Evolutionary conservation across 139 green algal genomes (phyloP).

Genomic region (Spirogloea muscicola): DNA sequence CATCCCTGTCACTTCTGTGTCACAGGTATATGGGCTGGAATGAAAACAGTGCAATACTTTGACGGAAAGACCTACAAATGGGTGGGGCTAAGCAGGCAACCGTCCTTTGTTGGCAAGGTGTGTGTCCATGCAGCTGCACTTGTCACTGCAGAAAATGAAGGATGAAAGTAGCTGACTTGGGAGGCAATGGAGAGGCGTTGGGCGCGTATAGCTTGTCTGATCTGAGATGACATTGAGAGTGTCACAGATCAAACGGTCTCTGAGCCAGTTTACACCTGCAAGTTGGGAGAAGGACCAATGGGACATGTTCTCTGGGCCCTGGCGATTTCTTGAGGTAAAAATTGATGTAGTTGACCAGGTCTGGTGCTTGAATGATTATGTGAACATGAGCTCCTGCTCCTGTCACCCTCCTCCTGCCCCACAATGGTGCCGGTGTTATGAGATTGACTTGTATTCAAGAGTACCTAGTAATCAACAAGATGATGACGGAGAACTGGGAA

Average conservation of each 20-base stretch:
- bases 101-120: conserved; percentile 28
- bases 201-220: background rate
- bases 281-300: conserved; percentile 64
- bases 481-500: too few relatives aligned
- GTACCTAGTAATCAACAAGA: too few relatives aligned
- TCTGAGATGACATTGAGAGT: conserved; percentile 22
- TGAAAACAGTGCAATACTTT: conserved; percentile 44
- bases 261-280: conserved; percentile 76
- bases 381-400: too few relatives aligned
- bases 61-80: conserved; percentile 45
- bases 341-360: too few relatives aligned
- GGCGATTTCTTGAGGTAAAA: conserved; percentile 58
- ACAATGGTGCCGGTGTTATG: too few relatives aligned
- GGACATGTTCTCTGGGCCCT: conserved; percentile 46
- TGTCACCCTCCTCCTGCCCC: too few relatives aligned
- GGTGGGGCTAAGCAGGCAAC: conserved; percentile 35
- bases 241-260: conserved; percentile 13
- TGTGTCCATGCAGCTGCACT: background rate
- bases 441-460: too few relatives aligned
- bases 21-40: conserved; percentile 33
- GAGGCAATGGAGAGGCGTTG: background rate
- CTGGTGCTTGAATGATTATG: too few relatives aligned
- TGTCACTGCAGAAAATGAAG: background rate
- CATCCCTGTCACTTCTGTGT: too few relatives aligned
- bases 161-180: background rate